These are phyloP conservation scores for Proliferodiscus dingleyae DNA, from an alignment of 2,329 filamentous ascomycete genomes.

Conservation along the genomic window DNA sequence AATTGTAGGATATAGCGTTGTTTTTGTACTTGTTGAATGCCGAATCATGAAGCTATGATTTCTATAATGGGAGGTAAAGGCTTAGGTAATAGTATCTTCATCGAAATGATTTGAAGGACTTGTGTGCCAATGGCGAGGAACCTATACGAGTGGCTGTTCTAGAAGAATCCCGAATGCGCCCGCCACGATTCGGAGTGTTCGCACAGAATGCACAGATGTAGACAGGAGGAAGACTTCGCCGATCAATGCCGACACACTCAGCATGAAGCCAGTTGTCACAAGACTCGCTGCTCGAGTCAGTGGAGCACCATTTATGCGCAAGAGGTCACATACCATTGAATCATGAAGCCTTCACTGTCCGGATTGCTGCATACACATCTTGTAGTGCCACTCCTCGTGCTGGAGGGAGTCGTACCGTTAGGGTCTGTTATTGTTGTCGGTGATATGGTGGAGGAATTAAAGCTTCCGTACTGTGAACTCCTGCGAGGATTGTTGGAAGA, in stretches of 20 bases:
- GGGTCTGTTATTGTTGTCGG: conserved; percentile 48
- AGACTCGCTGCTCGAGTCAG: conserved; percentile 45
- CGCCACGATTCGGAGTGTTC: conserved; percentile 51
- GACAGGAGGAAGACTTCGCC: conserved; percentile 50
- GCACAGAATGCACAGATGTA: conserved; percentile 62
- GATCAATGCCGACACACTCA: conserved; percentile 56
- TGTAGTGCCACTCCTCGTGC: conserved; percentile 34
- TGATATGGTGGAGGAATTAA: conserved; percentile 39
- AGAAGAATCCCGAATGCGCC: conserved; percentile 40
- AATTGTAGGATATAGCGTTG: background rate
- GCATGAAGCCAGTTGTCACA: conserved; percentile 63
- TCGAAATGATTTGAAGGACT: conserved; percentile 40
- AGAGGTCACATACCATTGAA: conserved; percentile 52
- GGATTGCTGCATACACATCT: conserved; percentile 50
- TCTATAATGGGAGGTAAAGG: too few species aligned
- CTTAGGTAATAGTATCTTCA: conserved; percentile 21
- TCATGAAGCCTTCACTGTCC: conserved; percentile 49
- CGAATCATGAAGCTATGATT: conserved; percentile 3
- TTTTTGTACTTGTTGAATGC: background rate
- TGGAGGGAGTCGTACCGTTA: conserved; percentile 43
- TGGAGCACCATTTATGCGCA: conserved; percentile 10
- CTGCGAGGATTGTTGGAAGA: conserved; percentile 18
- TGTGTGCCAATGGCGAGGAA: conserved; percentile 39
- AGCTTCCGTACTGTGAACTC: conserved; percentile 18
- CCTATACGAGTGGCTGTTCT: conserved; percentile 18